A percentile compares a stretch with the other conserved stretches of the same genome.
Evolutionary conservation across 148 eudicot genomes (phyloP).

Genomic region (Silene conica): DNA sequence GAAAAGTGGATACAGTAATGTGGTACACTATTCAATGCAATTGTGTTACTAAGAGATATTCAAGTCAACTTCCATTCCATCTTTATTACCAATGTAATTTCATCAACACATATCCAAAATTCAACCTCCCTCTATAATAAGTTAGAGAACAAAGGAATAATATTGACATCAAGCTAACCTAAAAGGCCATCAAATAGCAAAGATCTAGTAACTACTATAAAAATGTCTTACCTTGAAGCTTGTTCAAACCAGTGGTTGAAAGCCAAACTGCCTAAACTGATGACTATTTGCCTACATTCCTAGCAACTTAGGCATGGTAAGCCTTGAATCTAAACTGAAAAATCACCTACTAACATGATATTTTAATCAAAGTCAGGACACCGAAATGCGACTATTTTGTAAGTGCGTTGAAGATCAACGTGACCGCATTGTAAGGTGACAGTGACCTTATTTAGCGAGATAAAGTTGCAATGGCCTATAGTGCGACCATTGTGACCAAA

Average conservation of each 20-base stretch:
- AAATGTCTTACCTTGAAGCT: neutral
- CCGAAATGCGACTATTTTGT: neutral
- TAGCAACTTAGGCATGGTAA: neutral
- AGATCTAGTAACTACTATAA: neutral
- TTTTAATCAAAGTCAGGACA: neutral
- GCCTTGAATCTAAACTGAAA: neutral
- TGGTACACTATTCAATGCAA: neutral
- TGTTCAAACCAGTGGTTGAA: neutral
- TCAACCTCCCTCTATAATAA: neutral
- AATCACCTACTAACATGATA: too few relatives aligned
- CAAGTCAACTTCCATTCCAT: too few relatives aligned
- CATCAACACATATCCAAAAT: neutral
- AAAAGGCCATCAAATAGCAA: neutral
- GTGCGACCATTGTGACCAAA: too few relatives aligned
- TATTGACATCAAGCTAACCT: neutral
- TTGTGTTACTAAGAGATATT: neutral
- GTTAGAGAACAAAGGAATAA: neutral
- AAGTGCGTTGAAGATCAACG: neutral
- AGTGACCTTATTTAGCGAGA: too few relatives aligned
- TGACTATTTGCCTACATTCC: neutral
- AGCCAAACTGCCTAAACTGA: neutral
- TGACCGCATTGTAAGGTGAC: neutral
- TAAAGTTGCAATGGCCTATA: too few relatives aligned
- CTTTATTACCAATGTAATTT: neutral
- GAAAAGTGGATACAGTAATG: neutral